Percentiles rank a stretch among this genome's conserved stretches.
phyloP scores from a whole-genome alignment of 2,329 filamentous ascomycete genomes.

The Hypoxylon rubiginosum region DNA sequence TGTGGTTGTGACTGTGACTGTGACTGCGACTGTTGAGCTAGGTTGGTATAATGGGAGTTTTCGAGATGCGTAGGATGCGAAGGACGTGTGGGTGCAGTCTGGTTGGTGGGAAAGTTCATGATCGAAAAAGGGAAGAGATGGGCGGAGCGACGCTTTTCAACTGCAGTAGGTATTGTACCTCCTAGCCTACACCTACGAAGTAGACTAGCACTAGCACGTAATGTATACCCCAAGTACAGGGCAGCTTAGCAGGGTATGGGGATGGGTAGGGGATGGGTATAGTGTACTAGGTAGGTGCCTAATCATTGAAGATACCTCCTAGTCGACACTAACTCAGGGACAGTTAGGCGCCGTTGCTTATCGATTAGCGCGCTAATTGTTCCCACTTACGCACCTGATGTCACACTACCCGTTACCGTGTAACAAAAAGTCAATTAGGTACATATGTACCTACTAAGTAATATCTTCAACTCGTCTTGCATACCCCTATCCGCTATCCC shows the following conservation, averaged over 20 bases:
- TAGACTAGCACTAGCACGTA: no score
- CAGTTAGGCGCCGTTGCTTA: conserved; percentile 8
- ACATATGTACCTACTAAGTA: no score
- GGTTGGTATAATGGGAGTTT: conserved; percentile 1
- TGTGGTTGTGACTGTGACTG: no score
- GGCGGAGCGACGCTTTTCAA: no score
- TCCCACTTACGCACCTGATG: neutral
- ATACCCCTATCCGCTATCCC: no score
- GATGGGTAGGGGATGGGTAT: no score
- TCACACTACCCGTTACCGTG: neutral
- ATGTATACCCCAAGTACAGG: no score
- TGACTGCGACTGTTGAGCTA: neutral
- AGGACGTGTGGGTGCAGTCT: neutral
- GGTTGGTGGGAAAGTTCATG: conserved; percentile 31
- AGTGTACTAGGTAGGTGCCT: no score
- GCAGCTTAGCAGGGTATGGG: neutral
- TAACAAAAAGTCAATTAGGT: neutral
- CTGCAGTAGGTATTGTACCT: no score
- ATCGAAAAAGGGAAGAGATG: conserved; percentile 15
- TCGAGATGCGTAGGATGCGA: neutral
- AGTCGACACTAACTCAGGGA: neutral
- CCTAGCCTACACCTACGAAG: no score
- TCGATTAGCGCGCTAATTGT: conserved; percentile 12
- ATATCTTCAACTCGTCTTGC: no score
- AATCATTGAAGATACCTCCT: conserved; percentile 1